Evolutionary conservation across 1,284 basidiomycete genomes (phyloP), one percentile per base, ranked within the genome.

Genomic region (Golubevia sp.): DNA sequence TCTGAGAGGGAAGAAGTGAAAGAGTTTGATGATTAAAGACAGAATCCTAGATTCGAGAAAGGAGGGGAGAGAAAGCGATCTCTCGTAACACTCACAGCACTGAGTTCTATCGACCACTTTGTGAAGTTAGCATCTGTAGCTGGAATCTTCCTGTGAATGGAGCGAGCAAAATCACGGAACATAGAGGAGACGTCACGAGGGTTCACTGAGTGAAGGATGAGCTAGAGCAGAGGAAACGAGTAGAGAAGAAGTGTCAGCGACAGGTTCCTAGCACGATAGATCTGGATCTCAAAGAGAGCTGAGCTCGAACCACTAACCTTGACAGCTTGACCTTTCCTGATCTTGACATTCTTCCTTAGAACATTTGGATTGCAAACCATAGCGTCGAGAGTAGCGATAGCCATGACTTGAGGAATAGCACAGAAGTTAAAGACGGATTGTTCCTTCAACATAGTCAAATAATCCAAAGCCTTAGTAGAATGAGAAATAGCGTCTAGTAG

Each of bases 351-450:
- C 76, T 88, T 86, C 76, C 91, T 88, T 84, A 97, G 90, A 86
- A 99, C 92, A n/a, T 87, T 86, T 1, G 89, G 88, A 85, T 99
- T 99, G 91, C 92, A 93, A 85, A 95, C 97, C 85, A 94, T 96
- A 59, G 91, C 84, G 56, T 92, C 89, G 25, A 99, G 87, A 5
- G 95, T 99, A 4, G 97, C 95, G 73, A 99, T 92, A 0, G 96
- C 94, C 96, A 99, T 98, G 23, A 91, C 89, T 34, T 92, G 93
- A 8, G 96, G 96, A 65, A 98, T 93, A 2, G 96, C 94, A 75
- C 93, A 94, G 85, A 99, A 99, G 85, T 93, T 93, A 88, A 99
- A 99, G 26, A 97, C 89, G 64, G 88, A 91, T 86, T 98, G 96
- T 85, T 92, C 95, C 84, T 89, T 91, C 74, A 99, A 86, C 55